These are phyloP conservation scores for Protomyces macrosporus DNA, from an alignment of 1,139 yeast genomes.

Conservation along the genomic window DNA sequence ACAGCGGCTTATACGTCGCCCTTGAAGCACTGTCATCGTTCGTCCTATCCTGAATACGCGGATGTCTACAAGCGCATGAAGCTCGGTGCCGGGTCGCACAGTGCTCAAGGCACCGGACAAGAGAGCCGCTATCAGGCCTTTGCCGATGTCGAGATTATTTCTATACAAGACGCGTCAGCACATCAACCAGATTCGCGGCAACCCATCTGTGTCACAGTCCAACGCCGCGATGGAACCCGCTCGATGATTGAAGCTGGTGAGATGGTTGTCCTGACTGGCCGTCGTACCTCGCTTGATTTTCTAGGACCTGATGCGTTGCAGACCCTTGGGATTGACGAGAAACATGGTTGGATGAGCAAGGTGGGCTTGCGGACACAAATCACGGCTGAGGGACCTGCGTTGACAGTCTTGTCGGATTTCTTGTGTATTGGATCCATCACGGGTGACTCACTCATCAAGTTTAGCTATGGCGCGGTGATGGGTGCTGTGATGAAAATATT, in stretches of 20 bases:
- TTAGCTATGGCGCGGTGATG: slow-evolving; percentile 15
- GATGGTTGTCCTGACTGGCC: slow-evolving; percentile 28
- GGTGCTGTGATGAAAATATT: slow-evolving; percentile 10
- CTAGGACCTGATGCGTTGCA: slow-evolving; percentile 3
- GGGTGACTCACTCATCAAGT: slow-evolving; percentile 23
- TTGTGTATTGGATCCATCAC: slow-evolving; percentile 23
- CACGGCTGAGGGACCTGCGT: slow-evolving; percentile 3
- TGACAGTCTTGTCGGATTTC: slow-evolving; percentile 7
- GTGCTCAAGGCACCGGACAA: background rate
- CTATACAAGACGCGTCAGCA: slow-evolving; percentile 7
- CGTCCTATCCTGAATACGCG: slow-evolving; percentile 40
- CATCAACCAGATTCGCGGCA: background rate
- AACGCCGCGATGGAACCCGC: slow-evolving; percentile 8
- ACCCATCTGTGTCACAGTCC: background rate
- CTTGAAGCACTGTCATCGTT: slow-evolving; percentile 36
- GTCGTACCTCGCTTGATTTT: slow-evolving; percentile 30
- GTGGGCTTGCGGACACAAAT: slow-evolving; percentile 12
- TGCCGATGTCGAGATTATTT: slow-evolving; percentile 35
- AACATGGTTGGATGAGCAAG: slow-evolving; percentile 18
- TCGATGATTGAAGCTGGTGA: slow-evolving; percentile 28
- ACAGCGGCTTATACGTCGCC: slow-evolving; percentile 35
- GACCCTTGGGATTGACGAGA: background rate
- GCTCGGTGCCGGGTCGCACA: slow-evolving; percentile 8
- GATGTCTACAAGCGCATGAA: slow-evolving; percentile 36
- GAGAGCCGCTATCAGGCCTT: slow-evolving; percentile 35